Conservation (phyloP, 306 rosid species). For the Coriaria nepalensis region DNA sequence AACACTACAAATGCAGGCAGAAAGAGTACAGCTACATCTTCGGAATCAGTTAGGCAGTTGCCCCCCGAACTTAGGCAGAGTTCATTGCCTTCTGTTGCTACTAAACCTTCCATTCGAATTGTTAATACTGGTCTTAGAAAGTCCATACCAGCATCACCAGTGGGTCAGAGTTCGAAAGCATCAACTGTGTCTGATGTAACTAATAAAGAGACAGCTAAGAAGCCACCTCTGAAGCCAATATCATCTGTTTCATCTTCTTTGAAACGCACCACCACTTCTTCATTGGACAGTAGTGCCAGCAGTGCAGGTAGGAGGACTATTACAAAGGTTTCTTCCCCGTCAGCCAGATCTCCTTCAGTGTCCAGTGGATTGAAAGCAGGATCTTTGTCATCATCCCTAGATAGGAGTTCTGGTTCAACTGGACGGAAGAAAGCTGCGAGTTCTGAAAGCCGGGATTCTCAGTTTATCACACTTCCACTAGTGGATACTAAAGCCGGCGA, state of each 20-base stretch:
- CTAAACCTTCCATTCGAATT: constrained; percentile 24
- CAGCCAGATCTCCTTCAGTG: constrained; percentile 34
- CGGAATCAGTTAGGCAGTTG: constrained; percentile 46
- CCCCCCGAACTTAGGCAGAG: constrained; percentile 63
- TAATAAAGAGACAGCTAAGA: constrained; percentile 28
- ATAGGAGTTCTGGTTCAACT: constrained; percentile 44
- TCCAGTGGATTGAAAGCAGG: constrained; percentile 47
- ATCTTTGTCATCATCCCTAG: constrained; percentile 43
- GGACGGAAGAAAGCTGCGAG: constrained; percentile 52
- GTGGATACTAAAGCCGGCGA: constrained; percentile 83
- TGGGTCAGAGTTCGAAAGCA: constrained; percentile 26
- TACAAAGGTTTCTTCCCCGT: constrained; percentile 46
- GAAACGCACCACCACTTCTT: constrained; percentile 32
- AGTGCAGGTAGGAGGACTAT: constrained; percentile 46
- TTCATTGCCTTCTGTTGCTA: constrained; percentile 34
- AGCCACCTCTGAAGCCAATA: constrained; percentile 39
- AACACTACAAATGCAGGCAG: constrained; percentile 17
- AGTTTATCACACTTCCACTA: constrained; percentile 69
- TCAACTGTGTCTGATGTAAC: constrained; percentile 26
- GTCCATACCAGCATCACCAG: constrained; percentile 23
- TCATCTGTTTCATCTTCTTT: constrained; percentile 30
- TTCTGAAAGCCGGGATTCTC: constrained; percentile 62
- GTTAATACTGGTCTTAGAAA: constrained; percentile 32
- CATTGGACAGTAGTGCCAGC: constrained; percentile 44
- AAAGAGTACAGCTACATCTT: constrained; percentile 14